Percentiles rank a stretch among this genome's conserved stretches.
These are phyloP conservation scores for Triticum timopheevii DNA, from an alignment of 176 grass and related monocot species.

Conservation along the genomic window DNA sequence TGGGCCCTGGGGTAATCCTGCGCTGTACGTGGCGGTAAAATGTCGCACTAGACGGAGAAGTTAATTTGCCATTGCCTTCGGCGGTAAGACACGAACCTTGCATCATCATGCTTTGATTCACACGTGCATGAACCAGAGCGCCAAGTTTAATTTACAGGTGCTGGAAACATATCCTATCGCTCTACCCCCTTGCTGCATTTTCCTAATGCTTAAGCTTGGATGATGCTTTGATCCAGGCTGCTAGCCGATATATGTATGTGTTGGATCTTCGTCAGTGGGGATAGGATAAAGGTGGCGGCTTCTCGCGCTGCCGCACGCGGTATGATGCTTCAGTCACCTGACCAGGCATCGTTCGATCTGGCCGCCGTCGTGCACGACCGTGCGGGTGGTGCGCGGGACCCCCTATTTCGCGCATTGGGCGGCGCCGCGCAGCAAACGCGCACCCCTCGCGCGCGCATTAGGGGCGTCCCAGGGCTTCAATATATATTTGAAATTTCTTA, in stretches of 20 bases:
- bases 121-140: background rate
- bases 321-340: background rate
- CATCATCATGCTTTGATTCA: background rate
- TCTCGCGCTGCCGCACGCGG: no score
- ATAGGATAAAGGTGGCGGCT: background rate
- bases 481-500: no score
- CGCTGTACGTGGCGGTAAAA: background rate
- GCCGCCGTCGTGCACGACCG: background rate
- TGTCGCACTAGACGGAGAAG: background rate
- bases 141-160: background rate
- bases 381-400: background rate
- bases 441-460: no score
- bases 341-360: background rate
- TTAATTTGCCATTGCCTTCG: background rate
- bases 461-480: no score
- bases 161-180: background rate
- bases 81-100: constrained; percentile 12
- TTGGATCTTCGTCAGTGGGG: background rate
- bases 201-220: no score
- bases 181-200: background rate
- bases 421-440: no score
- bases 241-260: background rate
- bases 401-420: no score
- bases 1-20: no score
- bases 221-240: background rate